These are phyloP conservation scores for Ceratocystis destructans DNA, from an alignment of 2,329 filamentous ascomycete genomes.

Conservation along the genomic window DNA sequence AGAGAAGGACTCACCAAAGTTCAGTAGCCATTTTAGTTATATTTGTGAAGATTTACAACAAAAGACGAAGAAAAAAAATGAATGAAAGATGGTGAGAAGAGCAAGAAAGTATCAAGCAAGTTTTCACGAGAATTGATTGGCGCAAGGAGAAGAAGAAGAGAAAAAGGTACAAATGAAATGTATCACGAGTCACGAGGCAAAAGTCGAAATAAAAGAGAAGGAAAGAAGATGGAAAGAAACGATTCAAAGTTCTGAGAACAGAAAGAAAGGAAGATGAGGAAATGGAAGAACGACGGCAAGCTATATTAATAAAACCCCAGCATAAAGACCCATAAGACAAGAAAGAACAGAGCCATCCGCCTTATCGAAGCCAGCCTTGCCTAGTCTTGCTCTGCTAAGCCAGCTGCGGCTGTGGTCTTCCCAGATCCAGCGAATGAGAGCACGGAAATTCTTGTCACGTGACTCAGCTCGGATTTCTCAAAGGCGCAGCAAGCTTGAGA, in stretches of 20 bases:
- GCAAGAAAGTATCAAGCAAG: background rate
- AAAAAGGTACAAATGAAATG: conserved; percentile 7
- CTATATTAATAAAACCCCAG: background rate
- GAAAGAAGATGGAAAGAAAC: background rate
- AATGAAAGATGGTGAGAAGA: background rate
- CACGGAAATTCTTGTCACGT: background rate
- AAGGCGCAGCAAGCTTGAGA: conserved; percentile 8
- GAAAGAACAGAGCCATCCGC: no score
- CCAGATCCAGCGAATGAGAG: conserved; percentile 5
- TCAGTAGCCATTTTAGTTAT: conserved; percentile 58
- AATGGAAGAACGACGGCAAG: background rate
- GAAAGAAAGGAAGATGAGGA: background rate
- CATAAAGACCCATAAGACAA: background rate
- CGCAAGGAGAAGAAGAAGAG: background rate
- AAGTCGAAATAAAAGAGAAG: conserved; percentile 9
- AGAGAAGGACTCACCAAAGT: conserved; percentile 56
- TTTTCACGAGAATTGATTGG: no score
- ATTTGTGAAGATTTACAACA: conserved; percentile 22
- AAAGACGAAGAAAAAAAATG: conserved; percentile 16
- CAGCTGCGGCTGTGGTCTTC: background rate
- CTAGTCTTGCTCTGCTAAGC: background rate
- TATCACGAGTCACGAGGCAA: conserved; percentile 6
- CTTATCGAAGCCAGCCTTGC: background rate
- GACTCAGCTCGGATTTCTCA: conserved; percentile 3
- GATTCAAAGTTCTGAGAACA: background rate